Percentiles rank a stretch among this genome's conserved stretches.
These are phyloP conservation scores for Eucalyptus grandis DNA, from an alignment of 345 rosid genomes.

Conservation along the genomic window DNA sequence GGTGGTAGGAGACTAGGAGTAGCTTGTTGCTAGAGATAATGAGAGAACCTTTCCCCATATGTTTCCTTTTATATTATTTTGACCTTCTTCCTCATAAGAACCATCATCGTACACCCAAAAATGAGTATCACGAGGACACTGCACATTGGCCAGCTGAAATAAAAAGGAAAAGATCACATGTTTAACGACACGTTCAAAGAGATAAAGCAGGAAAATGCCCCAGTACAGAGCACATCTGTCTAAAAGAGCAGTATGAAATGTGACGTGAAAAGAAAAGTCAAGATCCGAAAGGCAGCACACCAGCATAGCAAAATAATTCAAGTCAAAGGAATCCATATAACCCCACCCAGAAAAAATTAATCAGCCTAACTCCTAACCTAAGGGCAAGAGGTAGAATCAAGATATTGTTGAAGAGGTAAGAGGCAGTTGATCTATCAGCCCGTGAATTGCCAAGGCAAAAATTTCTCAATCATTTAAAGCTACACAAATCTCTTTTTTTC, in stretches of 20 bases:
- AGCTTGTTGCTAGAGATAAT: neutral
- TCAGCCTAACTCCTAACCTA: neutral
- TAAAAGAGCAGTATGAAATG: neutral
- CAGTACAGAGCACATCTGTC: neutral
- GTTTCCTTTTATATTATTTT: slow-evolving; percentile 81
- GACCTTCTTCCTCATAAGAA: slow-evolving; percentile 89
- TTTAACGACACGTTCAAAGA: neutral
- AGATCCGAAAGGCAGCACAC: neutral
- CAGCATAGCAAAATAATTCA: neutral
- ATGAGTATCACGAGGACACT: slow-evolving; percentile 82
- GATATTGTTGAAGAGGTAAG: neutral
- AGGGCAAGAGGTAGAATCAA: neutral
- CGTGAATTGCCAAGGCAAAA: neutral
- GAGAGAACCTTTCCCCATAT: slow-evolving; percentile 84
- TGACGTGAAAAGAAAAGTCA: neutral
- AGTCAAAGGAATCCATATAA: neutral
- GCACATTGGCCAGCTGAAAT: slow-evolving; percentile 72
- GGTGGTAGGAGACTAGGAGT: neutral
- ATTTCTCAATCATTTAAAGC: neutral
- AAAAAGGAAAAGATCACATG: neutral
- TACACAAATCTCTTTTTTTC: neutral
- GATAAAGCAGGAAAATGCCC: neutral
- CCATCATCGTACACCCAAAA: slow-evolving; percentile 97
- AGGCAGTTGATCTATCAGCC: neutral
- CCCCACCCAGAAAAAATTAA: neutral